Base-by-base conservation (phyloP, 208 protist species). In the Trypanosoma theileri region DNA sequence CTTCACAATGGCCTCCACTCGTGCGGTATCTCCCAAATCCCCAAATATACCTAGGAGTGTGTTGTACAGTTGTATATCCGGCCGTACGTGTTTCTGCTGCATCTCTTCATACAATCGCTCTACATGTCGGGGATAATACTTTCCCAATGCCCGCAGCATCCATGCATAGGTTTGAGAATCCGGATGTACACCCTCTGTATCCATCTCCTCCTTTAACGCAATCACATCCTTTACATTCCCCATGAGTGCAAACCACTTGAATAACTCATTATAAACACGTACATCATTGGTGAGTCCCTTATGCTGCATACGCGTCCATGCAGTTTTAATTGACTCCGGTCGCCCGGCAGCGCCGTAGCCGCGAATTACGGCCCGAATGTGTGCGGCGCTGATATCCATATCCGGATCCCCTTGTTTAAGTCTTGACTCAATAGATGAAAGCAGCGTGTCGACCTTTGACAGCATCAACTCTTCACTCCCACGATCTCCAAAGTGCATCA, bases 241-340 rank as follows among this genome's bases (percentile, higher is more conserved):
- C 89, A 95, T 95, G 10, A 95, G 66, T 35, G 89, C 74, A 42
- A 87, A 88, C 89, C 89, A 95, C 71, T 93, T 92, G 71, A 95
- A 77, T 19, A 95, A 70, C 44, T 95, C 89, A 71, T 95, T 95
- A 77, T 92, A 95, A 45, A 95, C 80, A 62, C 89, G 82, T 22
- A 89, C 80, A 66, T 95, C 86, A 65, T 90, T 77, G 1, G 84
- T 88, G 12, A 95, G 75, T 0, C 75, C 69, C 12, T 71, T 70
- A 66, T 76, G 79, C 69, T 92, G 85, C 75, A 95, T 86, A 4
- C 85, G 80, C 10, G 67, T 57, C 87, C 89, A 95, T 40, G 89
- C 89, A 40, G 75, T 69, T 44, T 93, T 92, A 42, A 95, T 89
- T 12, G 79, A 66, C 11, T 95, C 89, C 7, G 80, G 73, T 12